Percentiles rank a stretch among this genome's conserved stretches.
Evolutionary conservation across 768 basidiomycete genomes (phyloP).

Genomic region (Xanthoconium purpureum): DNA sequence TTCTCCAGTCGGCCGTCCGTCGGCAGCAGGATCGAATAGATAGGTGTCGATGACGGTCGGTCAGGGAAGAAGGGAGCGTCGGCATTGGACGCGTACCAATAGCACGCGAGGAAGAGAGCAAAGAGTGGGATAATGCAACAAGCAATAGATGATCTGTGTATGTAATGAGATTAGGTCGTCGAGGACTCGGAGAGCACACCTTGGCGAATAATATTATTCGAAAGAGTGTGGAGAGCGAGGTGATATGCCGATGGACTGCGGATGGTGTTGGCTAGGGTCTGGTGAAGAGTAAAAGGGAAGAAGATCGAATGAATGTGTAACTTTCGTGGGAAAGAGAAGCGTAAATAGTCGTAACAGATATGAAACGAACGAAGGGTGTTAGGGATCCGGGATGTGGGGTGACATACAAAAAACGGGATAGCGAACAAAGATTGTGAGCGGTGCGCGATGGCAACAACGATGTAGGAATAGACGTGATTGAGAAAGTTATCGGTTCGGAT

Average conservation of each 20-base stretch:
- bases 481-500: neutral
- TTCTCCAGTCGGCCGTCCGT: neutral
- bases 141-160: constrained; percentile 1
- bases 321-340: neutral
- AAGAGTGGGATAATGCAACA: constrained; percentile 7
- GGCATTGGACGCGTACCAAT: neutral
- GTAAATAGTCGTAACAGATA: neutral
- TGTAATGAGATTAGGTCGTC: neutral
- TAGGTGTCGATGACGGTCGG: neutral
- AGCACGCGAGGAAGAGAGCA: neutral
- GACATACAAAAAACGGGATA: neutral
- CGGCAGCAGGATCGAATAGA: neutral
- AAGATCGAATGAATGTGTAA: neutral
- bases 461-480: neutral
- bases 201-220: constrained; percentile 8
- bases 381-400: neutral
- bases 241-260: neutral
- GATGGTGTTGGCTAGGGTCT: neutral
- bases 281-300: neutral
- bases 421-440: constrained; percentile 4
- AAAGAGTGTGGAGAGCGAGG: constrained; percentile 7
- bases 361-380: constrained; percentile 9
- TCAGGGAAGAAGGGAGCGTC: constrained; percentile 3
- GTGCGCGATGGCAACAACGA: neutral
- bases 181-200: constrained; percentile 5